Base-by-base conservation (phyloP, 2,329 filamentous ascomycete genomes). In the Thielaviopsis euricoi region DNA sequence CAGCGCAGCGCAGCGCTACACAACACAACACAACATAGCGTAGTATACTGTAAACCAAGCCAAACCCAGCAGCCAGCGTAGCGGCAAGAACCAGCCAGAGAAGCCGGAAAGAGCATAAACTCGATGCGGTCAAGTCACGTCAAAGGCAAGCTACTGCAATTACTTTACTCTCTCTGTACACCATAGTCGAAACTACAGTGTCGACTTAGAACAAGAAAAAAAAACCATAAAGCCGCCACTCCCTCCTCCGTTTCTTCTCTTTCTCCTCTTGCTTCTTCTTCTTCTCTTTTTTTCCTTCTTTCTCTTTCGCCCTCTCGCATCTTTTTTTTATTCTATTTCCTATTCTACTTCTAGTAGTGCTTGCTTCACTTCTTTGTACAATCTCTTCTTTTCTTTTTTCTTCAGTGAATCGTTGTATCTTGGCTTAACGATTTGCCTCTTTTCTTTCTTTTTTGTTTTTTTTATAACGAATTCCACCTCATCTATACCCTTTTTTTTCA, bases 261-360 rank as follows among this genome's bases (percentile, higher is more conserved):
- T 62, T 60, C 58, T 61, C 52, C 58, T 63, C 59, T 63, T 63
- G 61, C 63, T 61, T 62, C 62, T 62, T 61, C 60, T 61, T 56
- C 64, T 62, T 62, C 64, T 62, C 63, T 62, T 63, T 63, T 62
- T 62, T 63, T 59, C 60, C 55, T 62, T 62, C 61, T 61, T 61
- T 56, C 61, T 37, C 26, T 58, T 51, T 46, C 12, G n/a, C 52
- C 46, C 48, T 46, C n/a, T 29, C 17, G 6, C 22, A 17, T 55
- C 22, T 49, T 19, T 23, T 50, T 12, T 21, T 25, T 15, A 19
- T 25, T 25, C 17, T 43, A 5, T 43, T 43, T 43, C 37, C 29
- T 10, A 33, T 10, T 10, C 9, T 33, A 33, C 29, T 10, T 10
- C 29, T 33, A 33, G 4, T 26, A n/a, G n/a, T 33, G 7, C 29